Base-by-base conservation (phyloP, 2,329 filamentous ascomycete genomes). In the Diaporthe sp. region DNA sequence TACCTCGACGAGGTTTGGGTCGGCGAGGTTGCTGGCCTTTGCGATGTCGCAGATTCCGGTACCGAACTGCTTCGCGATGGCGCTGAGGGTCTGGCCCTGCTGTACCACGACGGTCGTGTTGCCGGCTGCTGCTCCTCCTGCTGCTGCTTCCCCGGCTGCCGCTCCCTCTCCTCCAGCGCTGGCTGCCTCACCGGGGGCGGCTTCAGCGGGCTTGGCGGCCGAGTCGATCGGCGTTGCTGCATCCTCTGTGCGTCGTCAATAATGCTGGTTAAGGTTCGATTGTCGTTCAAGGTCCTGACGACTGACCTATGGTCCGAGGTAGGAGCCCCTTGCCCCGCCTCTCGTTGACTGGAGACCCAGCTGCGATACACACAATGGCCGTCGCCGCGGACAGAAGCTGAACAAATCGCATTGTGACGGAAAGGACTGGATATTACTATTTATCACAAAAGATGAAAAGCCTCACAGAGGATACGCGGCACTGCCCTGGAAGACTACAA, bases 31-130 rank as follows among this genome's bases (percentile, higher is more conserved):
- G 62, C 55, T 74, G 42, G 72, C 72, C 17, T 70, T 74, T 6
- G 62, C 72, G 44, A 74, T 74, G 62, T 74, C 72, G 31, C 72
- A 74, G 25, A 74, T 74, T 7, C 72, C 72, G 8, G 67, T 68
- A 13, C 72, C 72, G 42, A 74, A 74, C 4, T 74, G 61, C 28
- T 67, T 19, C 25, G 51, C 53, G 31, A 74, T 19, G 9, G 25
- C 37, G 62, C 72, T 19, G 49, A 74, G 72, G 9, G 72, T 70
- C 15, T 74, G 62, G 22, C 72, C 72, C 17, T 17, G 19, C 62
- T 61, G 19, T 28, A 70, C 65, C 28, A 42, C 39, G 4, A 74
- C 15, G n/a, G 72, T 74, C 9, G 37, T 61, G 62, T 70, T 61
- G 34, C 46, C 65, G 15, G 34, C 34, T 22, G 49, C 49, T 42